These are phyloP conservation scores for Pestalotiopsis sp. DNA, from an alignment of 2,329 filamentous ascomycete species.

Conservation along the genomic window DNA sequence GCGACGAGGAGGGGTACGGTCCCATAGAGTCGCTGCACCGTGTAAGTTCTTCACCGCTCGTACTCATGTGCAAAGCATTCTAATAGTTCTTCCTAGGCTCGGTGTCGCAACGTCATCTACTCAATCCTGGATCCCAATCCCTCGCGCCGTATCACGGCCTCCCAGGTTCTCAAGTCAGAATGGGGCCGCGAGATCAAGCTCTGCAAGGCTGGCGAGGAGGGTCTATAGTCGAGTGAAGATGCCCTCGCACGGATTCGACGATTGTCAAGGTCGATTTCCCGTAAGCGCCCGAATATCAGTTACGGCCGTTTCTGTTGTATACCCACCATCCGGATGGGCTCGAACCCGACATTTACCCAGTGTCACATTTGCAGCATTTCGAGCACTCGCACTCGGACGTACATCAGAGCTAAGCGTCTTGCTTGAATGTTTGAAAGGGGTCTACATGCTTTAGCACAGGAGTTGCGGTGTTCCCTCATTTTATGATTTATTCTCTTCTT, in stretches of 20 bases:
- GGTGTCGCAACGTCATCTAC: constrained; percentile 98
- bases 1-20: constrained; percentile 93
- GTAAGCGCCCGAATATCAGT: background rate
- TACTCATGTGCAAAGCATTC: background rate
- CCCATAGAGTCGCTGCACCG: constrained; percentile 94
- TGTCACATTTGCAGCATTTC: constrained; percentile 1
- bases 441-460: constrained; percentile 17
- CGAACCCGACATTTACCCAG: background rate
- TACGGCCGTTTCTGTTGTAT: background rate
- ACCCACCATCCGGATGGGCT: constrained; percentile 14
- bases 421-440: constrained; percentile 14
- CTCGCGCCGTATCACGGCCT: constrained; percentile 87
- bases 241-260: background rate
- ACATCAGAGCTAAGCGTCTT: constrained; percentile 8
- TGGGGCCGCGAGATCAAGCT: constrained; percentile 98
- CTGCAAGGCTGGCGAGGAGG: constrained; percentile 95
- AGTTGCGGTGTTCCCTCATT: constrained; percentile 16
- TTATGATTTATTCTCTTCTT: constrained; percentile 10
- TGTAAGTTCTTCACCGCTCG: constrained; percentile 58
- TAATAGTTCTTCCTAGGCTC: constrained; percentile 63
- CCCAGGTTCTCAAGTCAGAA: constrained; percentile 96
- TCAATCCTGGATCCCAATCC: constrained; percentile 97
- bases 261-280: background rate
- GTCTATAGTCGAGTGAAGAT: constrained; percentile 58
- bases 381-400: background rate